phyloP scores from a whole-genome alignment of 768 basidiomycete genomes.

The Rhodocollybia butyracea region DNA sequence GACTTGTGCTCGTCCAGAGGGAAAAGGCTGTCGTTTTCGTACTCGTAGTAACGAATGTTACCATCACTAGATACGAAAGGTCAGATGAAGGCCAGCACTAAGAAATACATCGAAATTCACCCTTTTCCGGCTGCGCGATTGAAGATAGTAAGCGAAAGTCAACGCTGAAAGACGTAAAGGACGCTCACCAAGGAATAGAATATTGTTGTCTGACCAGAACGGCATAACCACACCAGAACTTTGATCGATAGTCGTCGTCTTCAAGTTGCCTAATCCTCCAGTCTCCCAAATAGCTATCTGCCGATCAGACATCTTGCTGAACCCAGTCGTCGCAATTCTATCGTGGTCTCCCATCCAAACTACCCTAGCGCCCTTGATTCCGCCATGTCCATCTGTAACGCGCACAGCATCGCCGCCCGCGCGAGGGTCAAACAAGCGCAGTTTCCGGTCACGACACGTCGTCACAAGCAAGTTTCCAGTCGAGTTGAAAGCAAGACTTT shows the following conservation, averaged over 20 bases:
- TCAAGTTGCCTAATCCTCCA: constrained; percentile 67
- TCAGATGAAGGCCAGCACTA: constrained; percentile 7
- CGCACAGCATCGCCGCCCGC: constrained; percentile 79
- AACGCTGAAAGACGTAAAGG: neutral
- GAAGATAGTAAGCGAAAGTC: constrained; percentile 5
- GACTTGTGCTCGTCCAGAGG: constrained; percentile 83
- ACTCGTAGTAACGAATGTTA: constrained; percentile 97
- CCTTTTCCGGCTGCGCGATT: constrained; percentile 77
- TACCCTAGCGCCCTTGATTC: constrained; percentile 89
- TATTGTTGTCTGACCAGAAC: constrained; percentile 94
- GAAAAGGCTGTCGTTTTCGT: constrained; percentile 80
- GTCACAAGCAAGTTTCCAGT: constrained; percentile 82
- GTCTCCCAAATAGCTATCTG: constrained; percentile 92
- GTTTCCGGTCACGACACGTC: constrained; percentile 89
- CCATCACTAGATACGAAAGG: constrained; percentile 63
- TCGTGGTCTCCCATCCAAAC: constrained; percentile 90
- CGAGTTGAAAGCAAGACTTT: constrained; percentile 77
- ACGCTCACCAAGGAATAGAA: constrained; percentile 71
- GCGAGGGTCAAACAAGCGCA: constrained; percentile 90
- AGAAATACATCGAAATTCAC: constrained; percentile 31
- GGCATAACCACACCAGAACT: constrained; percentile 95
- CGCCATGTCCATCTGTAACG: constrained; percentile 81
- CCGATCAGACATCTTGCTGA: constrained; percentile 94
- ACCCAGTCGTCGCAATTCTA: constrained; percentile 91
- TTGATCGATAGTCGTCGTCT: constrained; percentile 81